Base-by-base conservation (phyloP, 805 yeast genomes). In the Spathaspora sp. region DNA sequence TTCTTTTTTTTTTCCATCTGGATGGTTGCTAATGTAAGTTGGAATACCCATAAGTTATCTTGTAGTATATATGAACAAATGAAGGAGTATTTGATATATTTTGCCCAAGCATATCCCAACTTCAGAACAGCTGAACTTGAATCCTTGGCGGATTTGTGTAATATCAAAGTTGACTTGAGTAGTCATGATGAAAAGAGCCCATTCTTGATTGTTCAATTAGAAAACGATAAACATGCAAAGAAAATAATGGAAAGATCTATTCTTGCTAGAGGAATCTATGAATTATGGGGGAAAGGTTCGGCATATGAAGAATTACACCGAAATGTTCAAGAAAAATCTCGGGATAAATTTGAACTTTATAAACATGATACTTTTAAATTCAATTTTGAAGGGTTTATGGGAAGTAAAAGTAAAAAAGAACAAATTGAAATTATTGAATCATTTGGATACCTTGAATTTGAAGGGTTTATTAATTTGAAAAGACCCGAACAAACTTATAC, bases 41-140 rank as follows among this genome's bases (percentile, higher is more conserved):
- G 17, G 3, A 18, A 9, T 5, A 16, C 31, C 16, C 26, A 23
- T 23, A 23, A 23, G 26, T 23, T 23, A 23, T 23, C 26, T 23
- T 23, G 26, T 23, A 23, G 6, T 23, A 23, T 23, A 23, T 23
- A 3, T 23, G 26, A 26, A n/a, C 49, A 16, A n/a, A 77, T 77
- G 80, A 79, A 77, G 66, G 76, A 79, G 50, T 94, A 89, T 62
- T 65, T 93, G 46, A 73, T 94, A n/a, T 83, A 86, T 62, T 77
- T 94, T 63, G 97, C 97, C 2, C 97, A 92, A 68, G 80, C 85
- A 42, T 91, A 90, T 62, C 83, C 86, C 48, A 78, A 80, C 53
- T 93, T 93, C 68, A 76, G 98, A 47, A 69, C 69, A 38, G 89
- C 96, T 0, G 99, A 93, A 68, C 69, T 94, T 35, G 90, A 87